Percentiles rank a stretch among this genome's conserved stretches.
Conservation (phyloP, 306 rosid species). For the Myrica gale region DNA sequence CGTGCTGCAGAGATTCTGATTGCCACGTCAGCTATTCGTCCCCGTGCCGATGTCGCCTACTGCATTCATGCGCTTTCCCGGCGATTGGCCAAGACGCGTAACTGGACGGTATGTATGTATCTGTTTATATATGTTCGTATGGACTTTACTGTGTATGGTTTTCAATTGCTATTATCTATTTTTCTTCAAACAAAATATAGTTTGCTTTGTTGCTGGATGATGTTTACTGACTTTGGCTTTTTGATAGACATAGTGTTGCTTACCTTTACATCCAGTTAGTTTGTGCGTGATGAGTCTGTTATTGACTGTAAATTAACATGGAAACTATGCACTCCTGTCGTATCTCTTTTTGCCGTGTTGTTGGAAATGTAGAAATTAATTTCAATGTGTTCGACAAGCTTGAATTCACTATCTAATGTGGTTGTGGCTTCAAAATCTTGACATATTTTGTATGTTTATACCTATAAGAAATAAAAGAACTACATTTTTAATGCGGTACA, state of each 20-base stretch:
- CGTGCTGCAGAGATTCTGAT: constrained; percentile 48
- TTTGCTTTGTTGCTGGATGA: neutral
- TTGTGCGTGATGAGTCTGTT: too few relatives aligned
- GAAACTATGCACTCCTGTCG: too few relatives aligned
- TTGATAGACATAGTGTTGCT: too few relatives aligned
- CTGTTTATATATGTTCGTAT: neutral
- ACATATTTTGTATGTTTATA: neutral
- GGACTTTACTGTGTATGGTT: constrained; percentile 20
- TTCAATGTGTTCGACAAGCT: neutral
- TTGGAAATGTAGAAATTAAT: too few relatives aligned
- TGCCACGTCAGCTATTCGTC: constrained; percentile 87
- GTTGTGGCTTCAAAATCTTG: neutral
- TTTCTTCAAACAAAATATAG: neutral
- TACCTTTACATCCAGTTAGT: too few relatives aligned
- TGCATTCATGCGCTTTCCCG: constrained; percentile 93
- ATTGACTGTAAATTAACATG: too few relatives aligned
- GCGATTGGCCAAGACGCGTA: constrained; percentile 78
- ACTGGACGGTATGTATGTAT: constrained; percentile 79
- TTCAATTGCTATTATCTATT: neutral
- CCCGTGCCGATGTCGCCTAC: constrained; percentile 97
- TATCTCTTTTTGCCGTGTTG: too few relatives aligned
- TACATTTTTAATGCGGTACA: neutral
- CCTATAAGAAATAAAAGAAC: neutral
- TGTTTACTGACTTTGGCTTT: neutral
- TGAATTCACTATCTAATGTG: neutral